These are phyloP conservation scores for Boletus pseudopeckii DNA, from an alignment of 768 basidiomycete genomes.

Conservation along the genomic window DNA sequence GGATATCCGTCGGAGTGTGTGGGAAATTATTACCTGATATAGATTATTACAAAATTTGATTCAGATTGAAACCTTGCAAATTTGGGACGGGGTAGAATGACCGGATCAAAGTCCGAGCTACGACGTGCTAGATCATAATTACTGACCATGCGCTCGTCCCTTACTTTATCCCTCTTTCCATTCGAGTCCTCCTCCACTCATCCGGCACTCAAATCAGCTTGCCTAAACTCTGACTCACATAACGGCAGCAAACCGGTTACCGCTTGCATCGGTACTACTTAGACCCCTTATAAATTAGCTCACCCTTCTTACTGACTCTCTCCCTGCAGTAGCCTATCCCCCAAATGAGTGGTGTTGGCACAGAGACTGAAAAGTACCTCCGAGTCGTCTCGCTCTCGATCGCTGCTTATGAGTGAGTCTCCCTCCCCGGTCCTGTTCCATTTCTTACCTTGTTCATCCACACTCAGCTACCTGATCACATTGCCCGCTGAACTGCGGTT, in stretches of 20 bases:
- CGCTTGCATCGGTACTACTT: too few relatives aligned
- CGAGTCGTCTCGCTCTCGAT: constrained; percentile 37
- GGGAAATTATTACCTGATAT: not conserved
- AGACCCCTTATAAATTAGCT: constrained; percentile 20
- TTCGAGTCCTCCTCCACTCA: too few relatives aligned
- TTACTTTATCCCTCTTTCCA: too few relatives aligned
- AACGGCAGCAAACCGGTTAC: constrained; percentile 18
- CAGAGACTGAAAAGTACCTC: constrained; percentile 30
- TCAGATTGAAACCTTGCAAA: too few relatives aligned
- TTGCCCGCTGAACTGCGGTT: constrained; percentile 33
- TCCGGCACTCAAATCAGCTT: too few relatives aligned
- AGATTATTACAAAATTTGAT: too few relatives aligned
- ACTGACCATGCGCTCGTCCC: too few relatives aligned
- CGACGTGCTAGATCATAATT: too few relatives aligned
- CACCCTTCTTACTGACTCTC: not conserved
- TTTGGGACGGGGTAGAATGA: too few relatives aligned
- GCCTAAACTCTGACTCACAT: not conserved
- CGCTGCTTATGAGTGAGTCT: constrained; percentile 37
- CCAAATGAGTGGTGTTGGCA: constrained; percentile 17
- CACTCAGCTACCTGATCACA: constrained; percentile 31
- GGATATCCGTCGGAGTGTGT: not conserved
- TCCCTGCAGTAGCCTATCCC: not conserved
- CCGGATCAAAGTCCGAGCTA: too few relatives aligned
- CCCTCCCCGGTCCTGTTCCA: not conserved
- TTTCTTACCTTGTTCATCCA: not conserved